phyloP scores from a whole-genome alignment of 2,329 filamentous ascomycete species.

The Pseudogymnoascus sp. region DNA sequence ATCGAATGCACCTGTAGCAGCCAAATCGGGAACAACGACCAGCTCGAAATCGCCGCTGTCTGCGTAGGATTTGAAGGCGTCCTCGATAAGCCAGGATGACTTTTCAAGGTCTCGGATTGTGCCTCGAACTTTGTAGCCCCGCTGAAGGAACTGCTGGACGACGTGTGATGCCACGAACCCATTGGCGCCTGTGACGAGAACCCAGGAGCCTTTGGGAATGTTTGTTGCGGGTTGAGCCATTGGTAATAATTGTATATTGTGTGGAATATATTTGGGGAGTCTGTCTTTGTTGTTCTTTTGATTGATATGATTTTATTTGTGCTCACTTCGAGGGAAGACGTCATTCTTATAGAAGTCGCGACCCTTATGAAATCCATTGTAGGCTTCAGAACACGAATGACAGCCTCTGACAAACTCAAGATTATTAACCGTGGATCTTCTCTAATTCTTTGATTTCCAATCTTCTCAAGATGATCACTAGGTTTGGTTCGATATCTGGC shows the following conservation, averaged over 20 bases:
- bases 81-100: conserved; percentile 31
- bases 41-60: conserved; percentile 31
- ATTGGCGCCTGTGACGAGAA: conserved; percentile 41
- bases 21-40: conserved; percentile 34
- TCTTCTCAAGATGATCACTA: neutral
- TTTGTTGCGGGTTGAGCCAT: neutral
- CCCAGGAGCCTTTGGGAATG: conserved; percentile 27
- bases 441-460: neutral
- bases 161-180: conserved; percentile 40
- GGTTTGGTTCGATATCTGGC: neutral
- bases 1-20: conserved; percentile 32
- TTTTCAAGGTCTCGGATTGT: conserved; percentile 33
- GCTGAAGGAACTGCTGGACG: conserved; percentile 33
- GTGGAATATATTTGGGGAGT: neutral
- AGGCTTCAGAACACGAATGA: neutral
- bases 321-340: neutral
- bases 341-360: neutral
- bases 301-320: neutral
- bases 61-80: conserved; percentile 27
- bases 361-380: neutral
- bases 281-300: neutral
- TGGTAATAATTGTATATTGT: neutral
- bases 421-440: neutral
- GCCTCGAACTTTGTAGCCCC: conserved; percentile 39
- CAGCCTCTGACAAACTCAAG: neutral